phyloP scores from a whole-genome alignment of 352 stramenopile genomes.

The Pythium utonaiense region DNA sequence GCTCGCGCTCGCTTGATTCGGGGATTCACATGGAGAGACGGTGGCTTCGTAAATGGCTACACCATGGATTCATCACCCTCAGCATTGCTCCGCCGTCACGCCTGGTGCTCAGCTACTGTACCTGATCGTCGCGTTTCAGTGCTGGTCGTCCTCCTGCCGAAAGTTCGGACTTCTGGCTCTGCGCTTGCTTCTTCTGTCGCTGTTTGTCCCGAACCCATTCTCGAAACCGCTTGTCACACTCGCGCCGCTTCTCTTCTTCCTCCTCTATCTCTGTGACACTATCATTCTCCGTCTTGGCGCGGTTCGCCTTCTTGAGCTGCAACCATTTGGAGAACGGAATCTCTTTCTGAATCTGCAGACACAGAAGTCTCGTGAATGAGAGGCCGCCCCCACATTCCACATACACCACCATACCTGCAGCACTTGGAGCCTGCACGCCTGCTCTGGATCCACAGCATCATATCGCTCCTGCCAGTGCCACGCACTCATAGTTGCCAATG shows the following conservation, averaged over 20 bases:
- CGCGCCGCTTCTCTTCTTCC: conserved; percentile 20
- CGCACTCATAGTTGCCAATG: not conserved
- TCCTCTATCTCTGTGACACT: not conserved
- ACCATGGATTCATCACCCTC: too few species aligned
- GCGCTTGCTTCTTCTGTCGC: conserved; percentile 19
- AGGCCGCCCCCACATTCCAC: not conserved
- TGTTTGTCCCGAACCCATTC: conserved; percentile 39
- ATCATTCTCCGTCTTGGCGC: not conserved
- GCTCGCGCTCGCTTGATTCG: conserved; percentile 14
- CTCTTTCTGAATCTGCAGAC: conserved; percentile 39
- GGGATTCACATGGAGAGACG: conserved; percentile 53
- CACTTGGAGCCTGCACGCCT: conserved; percentile 40
- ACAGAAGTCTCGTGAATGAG: not conserved
- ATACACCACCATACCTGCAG: conserved; percentile 32
- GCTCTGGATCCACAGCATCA: conserved; percentile 31
- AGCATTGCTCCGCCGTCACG: too few species aligned
- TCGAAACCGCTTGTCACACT: conserved; percentile 34
- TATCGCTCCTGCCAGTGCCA: conserved; percentile 77
- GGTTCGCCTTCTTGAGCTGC: conserved; percentile 12
- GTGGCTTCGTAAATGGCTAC: conserved; percentile 32
- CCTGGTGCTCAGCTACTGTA: not conserved
- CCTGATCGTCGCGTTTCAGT: not conserved
- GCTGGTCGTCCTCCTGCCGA: not conserved
- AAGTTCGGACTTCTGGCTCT: not conserved
- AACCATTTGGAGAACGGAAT: conserved; percentile 50